These are phyloP conservation scores for Sporothrix inflata DNA, from an alignment of 2,329 filamentous ascomycete genomes.

Conservation along the genomic window DNA sequence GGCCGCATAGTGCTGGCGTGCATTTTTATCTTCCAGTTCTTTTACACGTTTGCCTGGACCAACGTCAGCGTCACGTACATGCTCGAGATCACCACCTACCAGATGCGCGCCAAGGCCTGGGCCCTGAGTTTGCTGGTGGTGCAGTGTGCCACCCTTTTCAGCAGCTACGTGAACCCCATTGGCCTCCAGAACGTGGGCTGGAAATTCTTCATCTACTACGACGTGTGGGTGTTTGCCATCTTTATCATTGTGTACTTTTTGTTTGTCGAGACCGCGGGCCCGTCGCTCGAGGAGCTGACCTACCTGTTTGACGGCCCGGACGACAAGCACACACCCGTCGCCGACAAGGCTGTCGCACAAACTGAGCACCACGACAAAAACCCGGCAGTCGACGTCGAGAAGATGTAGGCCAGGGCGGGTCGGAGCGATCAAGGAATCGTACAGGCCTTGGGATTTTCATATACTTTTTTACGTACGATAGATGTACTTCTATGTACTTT, in stretches of 20 bases:
- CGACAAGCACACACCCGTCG: neutral
- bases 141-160: neutral
- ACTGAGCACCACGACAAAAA: neutral
- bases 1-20: constrained; percentile 8
- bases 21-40: constrained; percentile 17
- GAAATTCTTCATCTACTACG: constrained; percentile 46
- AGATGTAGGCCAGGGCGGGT: neutral
- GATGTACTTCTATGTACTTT: too few relatives aligned
- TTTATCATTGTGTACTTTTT: constrained; percentile 42
- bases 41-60: constrained; percentile 13
- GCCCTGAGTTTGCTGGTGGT: neutral
- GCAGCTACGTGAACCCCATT: constrained; percentile 45
- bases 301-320: constrained; percentile 7
- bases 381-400: neutral
- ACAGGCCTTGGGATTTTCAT: too few relatives aligned
- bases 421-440: too few relatives aligned
- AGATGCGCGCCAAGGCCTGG: constrained; percentile 18
- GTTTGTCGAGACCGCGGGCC: constrained; percentile 35
- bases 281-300: constrained; percentile 30
- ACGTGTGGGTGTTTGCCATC: constrained; percentile 43
- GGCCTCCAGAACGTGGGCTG: constrained; percentile 43
- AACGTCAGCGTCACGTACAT: constrained; percentile 16
- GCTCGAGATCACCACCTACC: constrained; percentile 11
- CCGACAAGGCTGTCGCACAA: neutral
- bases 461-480: too few relatives aligned